These are phyloP conservation scores for Aspergillus sp. DNA, from an alignment of 2,329 filamentous ascomycete genomes.

Conservation along the genomic window DNA sequence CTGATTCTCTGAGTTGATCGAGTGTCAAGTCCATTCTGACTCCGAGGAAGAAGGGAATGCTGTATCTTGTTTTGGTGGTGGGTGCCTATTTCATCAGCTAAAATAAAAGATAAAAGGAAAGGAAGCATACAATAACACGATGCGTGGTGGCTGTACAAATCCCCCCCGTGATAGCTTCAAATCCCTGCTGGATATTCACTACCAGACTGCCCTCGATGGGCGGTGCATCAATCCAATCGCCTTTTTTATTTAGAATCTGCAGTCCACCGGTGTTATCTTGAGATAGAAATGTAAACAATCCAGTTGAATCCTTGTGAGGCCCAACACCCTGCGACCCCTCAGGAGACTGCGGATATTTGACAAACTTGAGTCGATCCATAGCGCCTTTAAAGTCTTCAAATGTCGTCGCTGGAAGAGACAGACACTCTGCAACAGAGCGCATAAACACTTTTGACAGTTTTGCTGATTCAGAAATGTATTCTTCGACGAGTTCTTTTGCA, in stretches of 20 bases:
- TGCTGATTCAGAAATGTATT: constrained; percentile 49
- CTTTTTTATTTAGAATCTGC: constrained; percentile 43
- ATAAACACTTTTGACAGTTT: constrained; percentile 48
- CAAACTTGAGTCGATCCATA: constrained; percentile 53
- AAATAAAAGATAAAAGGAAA: not conserved
- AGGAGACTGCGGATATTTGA: constrained; percentile 47
- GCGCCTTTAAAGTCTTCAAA: constrained; percentile 45
- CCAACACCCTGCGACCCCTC: constrained; percentile 50
- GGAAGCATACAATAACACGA: constrained; percentile 26
- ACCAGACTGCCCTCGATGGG: constrained; percentile 42
- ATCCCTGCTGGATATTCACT: constrained; percentile 48
- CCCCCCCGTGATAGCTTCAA: constrained; percentile 53
- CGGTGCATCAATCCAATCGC: constrained; percentile 42
- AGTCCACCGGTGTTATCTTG: constrained; percentile 43
- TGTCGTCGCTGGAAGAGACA: constrained; percentile 44
- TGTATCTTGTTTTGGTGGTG: constrained; percentile 30
- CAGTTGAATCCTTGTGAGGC: constrained; percentile 53
- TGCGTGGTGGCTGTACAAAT: constrained; percentile 44
- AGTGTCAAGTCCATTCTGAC: constrained; percentile 48
- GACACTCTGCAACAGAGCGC: constrained; percentile 51
- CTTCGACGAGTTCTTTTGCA: constrained; percentile 30
- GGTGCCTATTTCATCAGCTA: constrained; percentile 18
- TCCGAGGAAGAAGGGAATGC: constrained; percentile 54
- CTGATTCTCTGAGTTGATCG: constrained; percentile 31
- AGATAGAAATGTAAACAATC: constrained; percentile 38